Conservation (phyloP, 106 monocot genomes). For the Vanilla planifolia region DNA sequence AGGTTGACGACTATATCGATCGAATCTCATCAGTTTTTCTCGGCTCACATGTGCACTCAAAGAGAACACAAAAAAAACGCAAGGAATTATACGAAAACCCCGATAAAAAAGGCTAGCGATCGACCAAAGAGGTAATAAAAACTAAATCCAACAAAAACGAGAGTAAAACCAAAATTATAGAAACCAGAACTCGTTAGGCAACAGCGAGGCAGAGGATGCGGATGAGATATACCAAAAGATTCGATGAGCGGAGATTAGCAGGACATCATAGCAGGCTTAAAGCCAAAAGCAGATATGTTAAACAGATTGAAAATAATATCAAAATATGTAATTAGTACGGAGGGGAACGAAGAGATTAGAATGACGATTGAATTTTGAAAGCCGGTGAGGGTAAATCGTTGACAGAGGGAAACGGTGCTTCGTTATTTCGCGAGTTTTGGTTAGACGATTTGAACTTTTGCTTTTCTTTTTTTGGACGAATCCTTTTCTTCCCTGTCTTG, state of each 20-base stretch:
- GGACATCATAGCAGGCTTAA: neutral
- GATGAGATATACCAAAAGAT: neutral
- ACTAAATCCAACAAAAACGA: neutral
- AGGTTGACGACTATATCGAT: constrained; percentile 9
- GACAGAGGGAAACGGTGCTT: neutral
- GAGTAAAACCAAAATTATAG: neutral
- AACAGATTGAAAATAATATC: neutral
- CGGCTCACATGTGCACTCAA: constrained; percentile 8
- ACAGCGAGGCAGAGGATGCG: neutral
- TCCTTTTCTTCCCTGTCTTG: constrained; percentile 11
- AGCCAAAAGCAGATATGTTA: neutral
- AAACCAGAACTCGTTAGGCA: neutral
- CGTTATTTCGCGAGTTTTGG: neutral
- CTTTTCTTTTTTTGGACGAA: neutral
- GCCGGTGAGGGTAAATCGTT: neutral
- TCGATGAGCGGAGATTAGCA: neutral
- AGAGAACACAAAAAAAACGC: neutral
- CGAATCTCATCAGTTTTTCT: constrained; percentile 7
- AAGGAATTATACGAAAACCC: neutral
- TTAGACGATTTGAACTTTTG: neutral
- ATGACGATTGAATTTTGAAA: constrained; percentile 1
- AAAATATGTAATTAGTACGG: neutral
- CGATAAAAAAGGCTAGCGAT: constrained; percentile 1
- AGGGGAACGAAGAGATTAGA: neutral
- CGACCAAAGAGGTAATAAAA: neutral